These are phyloP conservation scores for Citrus medica DNA, from an alignment of 345 rosid genomes.

Conservation along the genomic window DNA sequence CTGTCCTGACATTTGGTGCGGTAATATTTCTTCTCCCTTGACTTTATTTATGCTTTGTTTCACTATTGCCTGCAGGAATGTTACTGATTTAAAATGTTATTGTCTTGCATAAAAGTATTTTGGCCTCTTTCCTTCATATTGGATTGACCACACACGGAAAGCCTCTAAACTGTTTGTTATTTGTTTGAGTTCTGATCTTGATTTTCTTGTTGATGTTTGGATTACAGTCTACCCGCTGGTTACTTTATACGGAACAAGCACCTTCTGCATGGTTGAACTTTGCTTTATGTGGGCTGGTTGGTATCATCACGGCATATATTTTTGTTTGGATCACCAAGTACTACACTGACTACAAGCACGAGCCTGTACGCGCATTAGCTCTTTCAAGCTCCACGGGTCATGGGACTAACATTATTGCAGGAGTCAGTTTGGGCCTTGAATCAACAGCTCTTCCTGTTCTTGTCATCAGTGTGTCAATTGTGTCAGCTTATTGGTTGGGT, in stretches of 20 bases:
- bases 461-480: conserved; percentile 75
- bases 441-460: conserved; percentile 97
- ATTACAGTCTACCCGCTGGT: conserved; percentile 92
- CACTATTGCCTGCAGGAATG: neutral
- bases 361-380: conserved; percentile 89
- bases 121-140: neutral
- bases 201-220: conserved; percentile 9
- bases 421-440: conserved; percentile 98
- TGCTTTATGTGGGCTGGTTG: conserved; percentile 94
- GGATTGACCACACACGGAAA: conserved; percentile 1
- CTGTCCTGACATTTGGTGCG: conserved; percentile 82
- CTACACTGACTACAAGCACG: conserved; percentile 98
- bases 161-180: conserved; percentile 2
- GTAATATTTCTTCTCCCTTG: conserved; percentile 43
- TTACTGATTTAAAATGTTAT: neutral
- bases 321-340: conserved; percentile 95
- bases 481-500: conserved; percentile 92
- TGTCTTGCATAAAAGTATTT: neutral
- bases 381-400: conserved; percentile 98
- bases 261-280: conserved; percentile 98
- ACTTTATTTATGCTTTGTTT: neutral
- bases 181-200: conserved; percentile 9
- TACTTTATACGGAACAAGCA: conserved; percentile 95
- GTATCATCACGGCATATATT: conserved; percentile 85
- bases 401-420: conserved; percentile 98